phyloP scores from a whole-genome alignment of 2,329 filamentous ascomycete genomes.

The Pseudocercospora musae region DNA sequence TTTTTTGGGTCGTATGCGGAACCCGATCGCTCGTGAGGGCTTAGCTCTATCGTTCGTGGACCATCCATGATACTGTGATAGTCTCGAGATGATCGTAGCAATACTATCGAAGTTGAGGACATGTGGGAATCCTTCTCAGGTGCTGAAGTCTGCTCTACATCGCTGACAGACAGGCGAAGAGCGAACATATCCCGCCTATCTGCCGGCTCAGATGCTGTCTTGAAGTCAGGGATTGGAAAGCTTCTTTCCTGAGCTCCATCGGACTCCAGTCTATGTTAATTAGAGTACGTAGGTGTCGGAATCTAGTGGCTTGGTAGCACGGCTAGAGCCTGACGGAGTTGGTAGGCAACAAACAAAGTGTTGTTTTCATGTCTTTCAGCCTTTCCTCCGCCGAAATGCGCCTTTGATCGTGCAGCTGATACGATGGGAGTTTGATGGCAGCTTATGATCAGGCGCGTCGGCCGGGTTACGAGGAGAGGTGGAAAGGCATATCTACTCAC shows the following conservation, averaged over 20 bases:
- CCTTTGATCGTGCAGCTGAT: too few species aligned
- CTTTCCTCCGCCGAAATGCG: too few species aligned
- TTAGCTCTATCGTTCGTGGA: constrained; percentile 3
- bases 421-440: too few species aligned
- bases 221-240: not conserved
- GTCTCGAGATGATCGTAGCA: not conserved
- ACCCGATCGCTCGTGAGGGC: not conserved
- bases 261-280: not conserved
- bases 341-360: too few species aligned
- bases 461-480: too few species aligned
- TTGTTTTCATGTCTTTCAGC: too few species aligned
- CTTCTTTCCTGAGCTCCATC: not conserved
- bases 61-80: not conserved
- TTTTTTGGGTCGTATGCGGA: not conserved
- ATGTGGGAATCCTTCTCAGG: not conserved
- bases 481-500: too few species aligned
- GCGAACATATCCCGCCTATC: not conserved
- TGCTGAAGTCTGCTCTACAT: not conserved
- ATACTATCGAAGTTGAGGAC: not conserved
- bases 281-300: too few species aligned
- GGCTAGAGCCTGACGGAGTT: too few species aligned
- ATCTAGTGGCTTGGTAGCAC: too few species aligned
- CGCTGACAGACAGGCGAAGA: not conserved
- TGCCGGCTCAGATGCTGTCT: not conserved
- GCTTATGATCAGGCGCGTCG: too few species aligned